Conservation (phyloP, 805 yeast species). For the Candida methanosorbosa region DNA sequence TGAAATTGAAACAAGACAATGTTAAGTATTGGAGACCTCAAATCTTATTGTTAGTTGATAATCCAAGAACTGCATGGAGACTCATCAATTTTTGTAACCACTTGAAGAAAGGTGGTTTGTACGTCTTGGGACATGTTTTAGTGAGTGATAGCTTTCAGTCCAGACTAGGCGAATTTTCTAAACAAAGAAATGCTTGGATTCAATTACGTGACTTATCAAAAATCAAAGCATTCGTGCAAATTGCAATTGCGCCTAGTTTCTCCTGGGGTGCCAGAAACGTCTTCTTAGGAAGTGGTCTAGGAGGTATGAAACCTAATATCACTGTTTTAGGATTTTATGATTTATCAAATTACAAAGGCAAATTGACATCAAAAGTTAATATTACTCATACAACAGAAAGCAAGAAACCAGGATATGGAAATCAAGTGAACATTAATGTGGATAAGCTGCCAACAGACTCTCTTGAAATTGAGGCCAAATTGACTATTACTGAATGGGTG, state of each 20-base stretch:
- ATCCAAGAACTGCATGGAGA: conserved; percentile 89
- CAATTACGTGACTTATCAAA: conserved; percentile 68
- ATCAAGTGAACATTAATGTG: conserved; percentile 16
- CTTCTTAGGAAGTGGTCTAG: conserved; percentile 89
- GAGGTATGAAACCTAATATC: conserved; percentile 96
- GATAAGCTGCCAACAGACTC: conserved; percentile 47
- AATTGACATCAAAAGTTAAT: conserved; percentile 8
- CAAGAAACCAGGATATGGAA: conserved; percentile 10
- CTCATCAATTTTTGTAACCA: conserved; percentile 89
- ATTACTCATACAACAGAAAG: conserved; percentile 16
- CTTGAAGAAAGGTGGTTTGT: conserved; percentile 90
- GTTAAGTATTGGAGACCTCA: conserved; percentile 99
- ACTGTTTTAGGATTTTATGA: conserved; percentile 89
- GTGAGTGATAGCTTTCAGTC: conserved; percentile 54
- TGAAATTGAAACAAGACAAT: conserved; percentile 80
- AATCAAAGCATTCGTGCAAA: conserved; percentile 90
- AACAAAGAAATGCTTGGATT: conserved; percentile 76
- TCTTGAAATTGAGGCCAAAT: conserved; percentile 61
- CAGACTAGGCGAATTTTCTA: conserved; percentile 58
- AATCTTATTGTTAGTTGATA: conserved; percentile 76
- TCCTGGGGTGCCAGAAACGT: conserved; percentile 96
- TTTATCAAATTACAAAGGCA: conserved; percentile 22
- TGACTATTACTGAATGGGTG: conserved; percentile 80
- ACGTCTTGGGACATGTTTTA: conserved; percentile 87
- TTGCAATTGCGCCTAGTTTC: conserved; percentile 77